Evolutionary conservation across 2,329 filamentous ascomycete species (phyloP), one percentile per base, ranked within the genome.

Genomic region (Fusarium sp.): DNA sequence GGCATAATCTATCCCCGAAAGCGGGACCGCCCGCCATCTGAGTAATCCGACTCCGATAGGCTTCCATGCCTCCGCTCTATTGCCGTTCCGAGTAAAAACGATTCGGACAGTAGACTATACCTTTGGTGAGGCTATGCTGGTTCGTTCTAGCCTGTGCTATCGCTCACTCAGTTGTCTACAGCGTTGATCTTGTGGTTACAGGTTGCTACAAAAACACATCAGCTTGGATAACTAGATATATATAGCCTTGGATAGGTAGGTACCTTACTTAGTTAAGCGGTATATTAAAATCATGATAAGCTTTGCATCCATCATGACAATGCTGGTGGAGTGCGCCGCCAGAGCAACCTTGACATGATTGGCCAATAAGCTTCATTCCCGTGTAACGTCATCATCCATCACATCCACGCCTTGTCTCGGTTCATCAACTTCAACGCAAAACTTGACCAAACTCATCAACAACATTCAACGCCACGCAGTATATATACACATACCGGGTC

Each of bases 321-420:
- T 41, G 49, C 51, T 55, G 55, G 46, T 53, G 51, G 43, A 36
- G 38, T 31, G 15, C 25, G 7, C 42, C 57, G 45, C 46, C 44
- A 37, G 33, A n/a, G 21, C 47, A 21, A 15, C 37, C 37, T 17
- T 38, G 21, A 47, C 9, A 1, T 55, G 53, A 70, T 69, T 68
- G 61, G 51, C 19, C 58, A 53, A 59, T 51, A n/a, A 41, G 15
- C 36, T 42, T n/a, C 47, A n/a, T 48, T 53, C 4, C 17, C 17
- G 17, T 36, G 31, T 48, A 66, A 67, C 68, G 68, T 70, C 68
- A 70, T 69, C 53, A 51, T 32, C 61, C 53, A 61, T 66, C 41
- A 36, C 56, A 65, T 70, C 69, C 59, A 67, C 67, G 63, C 44
- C 53, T 67, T 68, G n/a, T 13, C 36, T 29, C 29, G n/a, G n/a